These are phyloP conservation scores for Leccinum barrowsii DNA, from an alignment of 768 basidiomycete species.

Conservation along the genomic window DNA sequence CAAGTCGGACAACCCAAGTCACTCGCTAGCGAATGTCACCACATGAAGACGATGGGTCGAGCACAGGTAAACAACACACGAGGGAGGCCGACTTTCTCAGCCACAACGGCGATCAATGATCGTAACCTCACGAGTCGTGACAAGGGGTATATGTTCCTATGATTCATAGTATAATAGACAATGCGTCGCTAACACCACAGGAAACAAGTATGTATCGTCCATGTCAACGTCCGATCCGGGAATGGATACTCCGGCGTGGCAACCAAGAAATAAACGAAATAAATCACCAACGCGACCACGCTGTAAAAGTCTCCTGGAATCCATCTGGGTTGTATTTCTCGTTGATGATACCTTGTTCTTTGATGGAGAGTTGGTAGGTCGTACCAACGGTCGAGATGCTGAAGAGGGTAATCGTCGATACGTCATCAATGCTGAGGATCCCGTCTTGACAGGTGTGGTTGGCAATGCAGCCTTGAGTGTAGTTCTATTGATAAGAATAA, in stretches of 20 bases:
- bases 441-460: slow-evolving; percentile 40
- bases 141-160: not conserved
- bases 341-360: slow-evolving; percentile 33
- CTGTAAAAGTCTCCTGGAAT: slow-evolving; percentile 40
- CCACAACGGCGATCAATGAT: not conserved
- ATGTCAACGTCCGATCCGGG: not conserved
- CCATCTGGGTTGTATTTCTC: slow-evolving; percentile 40
- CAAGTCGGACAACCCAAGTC: slow-evolving; percentile 14
- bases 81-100: not conserved
- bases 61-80: not conserved
- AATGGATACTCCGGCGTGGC: not conserved
- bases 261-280: not conserved
- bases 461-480: slow-evolving; percentile 36
- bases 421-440: slow-evolving; percentile 40
- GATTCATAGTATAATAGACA: not conserved
- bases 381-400: slow-evolving; percentile 48
- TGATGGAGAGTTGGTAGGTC: slow-evolving; percentile 40
- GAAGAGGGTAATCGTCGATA: slow-evolving; percentile 41
- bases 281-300: slow-evolving; percentile 31
- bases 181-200: not conserved
- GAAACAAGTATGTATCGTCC: not conserved
- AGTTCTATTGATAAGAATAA: slow-evolving; percentile 32
- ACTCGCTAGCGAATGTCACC: slow-evolving; percentile 1
- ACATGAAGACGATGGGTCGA: slow-evolving; percentile 3
- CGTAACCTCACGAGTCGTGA: not conserved